Evolutionary conservation across 169 alveolate genomes (phyloP), one percentile per base, ranked within the genome.

Genomic region (Amoebophrya sp.): DNA sequence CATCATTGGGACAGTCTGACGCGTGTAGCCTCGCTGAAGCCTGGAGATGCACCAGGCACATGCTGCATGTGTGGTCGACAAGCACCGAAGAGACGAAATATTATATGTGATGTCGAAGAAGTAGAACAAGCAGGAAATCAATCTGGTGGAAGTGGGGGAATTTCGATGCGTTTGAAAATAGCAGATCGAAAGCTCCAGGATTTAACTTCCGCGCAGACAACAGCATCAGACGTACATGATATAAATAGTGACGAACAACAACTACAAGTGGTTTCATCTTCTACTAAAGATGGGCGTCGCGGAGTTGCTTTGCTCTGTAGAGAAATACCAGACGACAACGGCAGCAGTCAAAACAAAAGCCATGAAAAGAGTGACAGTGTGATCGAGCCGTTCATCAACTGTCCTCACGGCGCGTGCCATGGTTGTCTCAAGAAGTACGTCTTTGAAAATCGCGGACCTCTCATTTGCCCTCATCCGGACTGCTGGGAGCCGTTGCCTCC

Each of bases 391-490:
- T 65, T 65, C n/a, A 29, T 65, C 36, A 65, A 6, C 36, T 65
- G 83, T 26, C 12, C 2, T 29, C 83, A 65, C 83, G 83, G 83
- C 10, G 83, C 83, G 83, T 65, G 83, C 26, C 2, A 0, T 29
- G 1, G 36, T 26, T 65, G 83, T 26, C n/a, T 65, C 38, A 1
- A 18, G 26, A 26, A 65, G 26, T 65, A 65, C 83, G 33, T 65
- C 18, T 0, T 47, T 6, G 65, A 65, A 65, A 65, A 65, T 36
- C 36, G 26, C 12, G 83, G 83, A 6, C 83, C 83, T 29, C 2
- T 65, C 38, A 65, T 65, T 0, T 65, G 83, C 83, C 83, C 83
- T 10, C 83, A 65, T 36, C 83, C 83, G 36, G 83, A 65, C 83
- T 65, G 83, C 83, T 65, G 83, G 83, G 83, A 65, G 33, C 33